These are phyloP conservation scores for Capsicum chinense DNA, from an alignment of 257 asterid genomes.

Conservation along the genomic window DNA sequence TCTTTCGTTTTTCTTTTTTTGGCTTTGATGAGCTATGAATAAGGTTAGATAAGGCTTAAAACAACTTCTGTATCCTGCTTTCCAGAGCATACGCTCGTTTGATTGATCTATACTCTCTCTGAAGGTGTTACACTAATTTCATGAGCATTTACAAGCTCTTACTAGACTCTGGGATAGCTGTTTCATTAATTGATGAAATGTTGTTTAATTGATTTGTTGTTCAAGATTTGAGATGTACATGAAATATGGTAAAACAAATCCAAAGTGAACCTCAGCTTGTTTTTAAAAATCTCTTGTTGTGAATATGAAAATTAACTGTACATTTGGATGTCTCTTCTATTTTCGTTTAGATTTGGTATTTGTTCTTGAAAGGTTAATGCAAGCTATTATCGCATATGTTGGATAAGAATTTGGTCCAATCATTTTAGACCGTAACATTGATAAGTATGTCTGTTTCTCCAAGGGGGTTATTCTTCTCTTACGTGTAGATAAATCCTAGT, in stretches of 20 bases:
- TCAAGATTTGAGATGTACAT: slow-evolving; percentile 5
- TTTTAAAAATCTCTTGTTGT: neutral
- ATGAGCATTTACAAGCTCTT: neutral
- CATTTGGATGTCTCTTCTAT: neutral
- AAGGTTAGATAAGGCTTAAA: slow-evolving; percentile 18
- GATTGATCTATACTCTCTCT: slow-evolving; percentile 23
- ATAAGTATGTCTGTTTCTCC: slow-evolving; percentile 2
- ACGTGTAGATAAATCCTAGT: slow-evolving; percentile 19
- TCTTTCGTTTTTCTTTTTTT: too few species aligned
- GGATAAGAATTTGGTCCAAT: slow-evolving; percentile 15
- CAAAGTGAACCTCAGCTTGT: slow-evolving; percentile 18
- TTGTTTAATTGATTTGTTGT: slow-evolving; percentile 9
- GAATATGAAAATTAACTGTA: neutral
- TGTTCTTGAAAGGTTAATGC: slow-evolving; percentile 17
- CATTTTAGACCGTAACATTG: neutral
- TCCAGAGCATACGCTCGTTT: neutral
- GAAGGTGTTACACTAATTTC: slow-evolving; percentile 25
- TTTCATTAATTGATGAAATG: slow-evolving; percentile 15
- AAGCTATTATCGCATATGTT: neutral
- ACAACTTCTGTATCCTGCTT: neutral
- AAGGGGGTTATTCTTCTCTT: slow-evolving; percentile 18
- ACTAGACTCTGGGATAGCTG: neutral
- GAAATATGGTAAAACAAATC: neutral
- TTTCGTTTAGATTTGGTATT: neutral
- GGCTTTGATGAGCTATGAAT: slow-evolving; percentile 3